phyloP scores from a whole-genome alignment of 108 stramenopile genomes.

The Cyclotella sp. region DNA sequence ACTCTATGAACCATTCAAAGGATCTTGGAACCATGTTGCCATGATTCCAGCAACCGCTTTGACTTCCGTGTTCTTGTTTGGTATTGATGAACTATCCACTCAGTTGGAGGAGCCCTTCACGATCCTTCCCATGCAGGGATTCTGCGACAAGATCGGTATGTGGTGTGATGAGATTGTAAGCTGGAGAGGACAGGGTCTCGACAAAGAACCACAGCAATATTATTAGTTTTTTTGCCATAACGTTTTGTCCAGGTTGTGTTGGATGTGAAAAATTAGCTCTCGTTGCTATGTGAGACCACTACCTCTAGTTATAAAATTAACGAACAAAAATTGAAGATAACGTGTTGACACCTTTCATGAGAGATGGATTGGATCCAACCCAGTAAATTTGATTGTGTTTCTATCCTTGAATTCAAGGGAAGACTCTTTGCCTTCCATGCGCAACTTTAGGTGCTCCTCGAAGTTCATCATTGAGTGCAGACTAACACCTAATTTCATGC shows the following conservation, averaged over 20 bases:
- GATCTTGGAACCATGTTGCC: conserved; percentile 80
- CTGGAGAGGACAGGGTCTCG: conserved; percentile 43
- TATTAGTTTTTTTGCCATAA: not conserved
- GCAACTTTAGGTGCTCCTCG: conserved; percentile 37
- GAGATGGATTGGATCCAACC: conserved; percentile 15
- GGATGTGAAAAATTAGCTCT: too few species aligned
- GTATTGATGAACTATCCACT: conserved; percentile 87
- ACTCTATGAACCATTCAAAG: conserved; percentile 72
- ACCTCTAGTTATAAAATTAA: too few species aligned
- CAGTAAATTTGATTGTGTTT: conserved; percentile 35
- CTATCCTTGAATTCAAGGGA: conserved; percentile 36
- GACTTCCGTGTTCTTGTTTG: conserved; percentile 72
- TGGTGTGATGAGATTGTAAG: conserved; percentile 48
- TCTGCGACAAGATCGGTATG: conserved; percentile 73
- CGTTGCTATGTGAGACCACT: too few species aligned
- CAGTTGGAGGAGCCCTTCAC: conserved; percentile 90
- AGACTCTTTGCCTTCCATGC: conserved; percentile 45
- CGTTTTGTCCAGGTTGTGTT: not conserved
- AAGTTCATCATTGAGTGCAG: conserved; percentile 52
- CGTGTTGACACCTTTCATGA: not conserved
- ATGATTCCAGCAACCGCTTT: conserved; percentile 75
- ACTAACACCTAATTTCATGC: conserved; percentile 37
- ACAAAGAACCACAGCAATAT: conserved; percentile 11
- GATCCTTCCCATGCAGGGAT: conserved; percentile 85
- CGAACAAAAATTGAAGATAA: too few species aligned